Evolutionary conservation across 345 rosid genomes (phyloP).

Genomic region (Dovyalis caffra): DNA sequence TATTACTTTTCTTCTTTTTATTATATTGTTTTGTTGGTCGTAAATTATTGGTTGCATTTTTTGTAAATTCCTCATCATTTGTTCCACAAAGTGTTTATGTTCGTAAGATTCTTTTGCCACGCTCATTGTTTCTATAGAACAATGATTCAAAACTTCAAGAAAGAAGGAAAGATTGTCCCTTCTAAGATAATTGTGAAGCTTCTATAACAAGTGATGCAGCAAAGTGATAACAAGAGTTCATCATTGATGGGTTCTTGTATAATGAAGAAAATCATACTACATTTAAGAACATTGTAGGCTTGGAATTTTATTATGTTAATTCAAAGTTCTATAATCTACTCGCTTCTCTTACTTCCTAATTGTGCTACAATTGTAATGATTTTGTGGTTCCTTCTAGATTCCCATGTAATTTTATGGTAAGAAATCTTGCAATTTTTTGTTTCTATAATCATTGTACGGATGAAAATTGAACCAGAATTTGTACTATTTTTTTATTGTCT

Average conservation of each 20-base stretch:
- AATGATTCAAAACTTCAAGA: conserved; percentile 66
- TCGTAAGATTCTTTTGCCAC: neutral
- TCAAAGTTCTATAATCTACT: no score
- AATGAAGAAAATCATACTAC: conserved; percentile 73
- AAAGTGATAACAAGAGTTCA: conserved; percentile 56
- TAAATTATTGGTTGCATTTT: neutral
- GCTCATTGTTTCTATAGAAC: conserved; percentile 33
- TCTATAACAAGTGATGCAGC: conserved; percentile 63
- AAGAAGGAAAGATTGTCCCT: conserved; percentile 77
- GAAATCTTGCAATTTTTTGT: no score
- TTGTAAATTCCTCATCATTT: conserved; percentile 2
- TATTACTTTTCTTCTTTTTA: no score
- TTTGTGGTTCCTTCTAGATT: no score
- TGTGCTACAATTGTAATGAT: neutral
- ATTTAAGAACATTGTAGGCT: conserved; percentile 63
- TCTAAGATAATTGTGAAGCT: conserved; percentile 77
- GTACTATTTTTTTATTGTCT: conserved; percentile 61
- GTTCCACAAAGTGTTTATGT: neutral
- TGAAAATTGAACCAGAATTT: conserved; percentile 57
- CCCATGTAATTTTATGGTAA: no score
- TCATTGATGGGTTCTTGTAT: conserved; percentile 86
- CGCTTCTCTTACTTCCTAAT: neutral
- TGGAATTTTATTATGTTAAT: neutral
- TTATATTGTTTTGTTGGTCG: neutral
- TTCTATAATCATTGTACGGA: conserved; percentile 22